Conservation (phyloP, 1,139 yeast species). For the Yamadazyma siamensis region DNA sequence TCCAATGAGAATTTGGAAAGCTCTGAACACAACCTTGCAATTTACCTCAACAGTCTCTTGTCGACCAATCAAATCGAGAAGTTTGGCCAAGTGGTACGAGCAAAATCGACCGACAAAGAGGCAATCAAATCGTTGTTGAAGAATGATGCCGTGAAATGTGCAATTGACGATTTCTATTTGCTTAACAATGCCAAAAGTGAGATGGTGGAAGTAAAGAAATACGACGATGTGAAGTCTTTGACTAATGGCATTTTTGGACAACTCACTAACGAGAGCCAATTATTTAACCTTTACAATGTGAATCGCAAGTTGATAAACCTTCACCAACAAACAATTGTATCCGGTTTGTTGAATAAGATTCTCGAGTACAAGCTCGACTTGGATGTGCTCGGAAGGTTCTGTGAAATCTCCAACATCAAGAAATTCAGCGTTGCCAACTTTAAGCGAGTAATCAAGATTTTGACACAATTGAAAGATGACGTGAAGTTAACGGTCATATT, state of each 20-base stretch:
- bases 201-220: neutral
- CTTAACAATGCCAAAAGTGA: conserved; percentile 3
- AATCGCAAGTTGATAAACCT: conserved; percentile 7
- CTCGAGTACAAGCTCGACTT: conserved; percentile 5
- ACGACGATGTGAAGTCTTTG: conserved; percentile 3
- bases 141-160: conserved; percentile 5
- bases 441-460: conserved; percentile 22
- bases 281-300: conserved; percentile 5
- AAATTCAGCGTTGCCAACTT: conserved; percentile 24
- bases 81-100: conserved; percentile 9
- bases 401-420: conserved; percentile 18
- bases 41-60: conserved; percentile 10
- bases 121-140: conserved; percentile 10
- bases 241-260: conserved; percentile 8
- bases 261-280: conserved; percentile 6
- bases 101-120: conserved; percentile 4
- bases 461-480: conserved; percentile 21
- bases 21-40: conserved; percentile 1
- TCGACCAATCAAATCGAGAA: conserved; percentile 14
- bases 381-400: conserved; percentile 17
- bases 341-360: conserved; percentile 8
- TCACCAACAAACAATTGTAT: conserved; percentile 12
- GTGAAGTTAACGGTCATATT: conserved; percentile 27
- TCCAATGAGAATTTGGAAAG: conserved; percentile 2
- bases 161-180: conserved; percentile 9